Evolutionary conservation across 1,284 basidiomycete genomes (phyloP).

Genomic region (Ustilago trichophora): DNA sequence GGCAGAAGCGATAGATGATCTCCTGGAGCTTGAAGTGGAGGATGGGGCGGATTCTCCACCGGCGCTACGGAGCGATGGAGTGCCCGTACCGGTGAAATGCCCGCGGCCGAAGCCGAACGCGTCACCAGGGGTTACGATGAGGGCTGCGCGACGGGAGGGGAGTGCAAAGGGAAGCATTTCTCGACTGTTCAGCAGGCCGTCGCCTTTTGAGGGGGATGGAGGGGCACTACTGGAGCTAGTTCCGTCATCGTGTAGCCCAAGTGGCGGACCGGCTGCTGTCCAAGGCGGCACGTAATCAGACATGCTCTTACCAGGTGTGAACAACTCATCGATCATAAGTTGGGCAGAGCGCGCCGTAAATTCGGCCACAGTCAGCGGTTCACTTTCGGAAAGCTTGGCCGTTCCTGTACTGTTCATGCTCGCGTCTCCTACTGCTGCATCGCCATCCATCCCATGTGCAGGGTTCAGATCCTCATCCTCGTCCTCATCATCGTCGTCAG

Average conservation of each 20-base stretch:
- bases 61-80: slow-evolving; percentile 46
- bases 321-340: slow-evolving; percentile 50
- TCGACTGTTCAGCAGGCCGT: slow-evolving; percentile 76
- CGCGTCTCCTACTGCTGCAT: slow-evolving; percentile 10
- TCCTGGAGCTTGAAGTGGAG: too few relatives aligned
- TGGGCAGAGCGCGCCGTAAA: slow-evolving; percentile 37
- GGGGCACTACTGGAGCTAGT: slow-evolving; percentile 8
- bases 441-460: slow-evolving; percentile 4
- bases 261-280: slow-evolving; percentile 41
- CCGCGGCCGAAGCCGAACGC: slow-evolving; percentile 67
- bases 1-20: too few relatives aligned
- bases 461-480: slow-evolving; percentile 7
- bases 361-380: slow-evolving; percentile 41
- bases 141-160: slow-evolving; percentile 78
- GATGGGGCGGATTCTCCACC: slow-evolving; percentile 29
- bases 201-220: slow-evolving; percentile 24
- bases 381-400: slow-evolving; percentile 12
- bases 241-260: slow-evolving; percentile 35
- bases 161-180: slow-evolving; percentile 89
- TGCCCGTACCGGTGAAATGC: slow-evolving; percentile 59
- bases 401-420: slow-evolving; percentile 42
- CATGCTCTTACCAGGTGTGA: slow-evolving; percentile 52
- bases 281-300: slow-evolving; percentile 56
- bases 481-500: slow-evolving; percentile 10
- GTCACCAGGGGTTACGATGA: slow-evolving; percentile 73